Evolutionary conservation across 208 protist genomes (phyloP).

Genomic region (Porcisia deanei): DNA sequence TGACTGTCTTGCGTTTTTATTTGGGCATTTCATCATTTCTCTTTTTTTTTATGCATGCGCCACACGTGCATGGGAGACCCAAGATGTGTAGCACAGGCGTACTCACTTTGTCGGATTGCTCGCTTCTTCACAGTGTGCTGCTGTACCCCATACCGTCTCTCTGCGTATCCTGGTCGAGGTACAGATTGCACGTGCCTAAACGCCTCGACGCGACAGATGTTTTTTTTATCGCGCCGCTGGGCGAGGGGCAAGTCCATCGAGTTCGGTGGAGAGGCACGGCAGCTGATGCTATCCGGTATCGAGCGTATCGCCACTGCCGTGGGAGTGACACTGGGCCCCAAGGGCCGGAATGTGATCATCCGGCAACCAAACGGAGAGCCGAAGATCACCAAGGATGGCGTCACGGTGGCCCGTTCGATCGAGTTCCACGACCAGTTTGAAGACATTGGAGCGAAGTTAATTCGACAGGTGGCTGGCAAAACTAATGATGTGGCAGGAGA

Average conservation of each 20-base stretch:
- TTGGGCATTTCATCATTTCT: not conserved
- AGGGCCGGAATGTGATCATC: slow-evolving; percentile 99
- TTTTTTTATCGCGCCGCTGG: slow-evolving; percentile 36
- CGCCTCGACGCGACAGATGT: slow-evolving; percentile 15
- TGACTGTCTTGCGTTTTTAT: slow-evolving; percentile 3
- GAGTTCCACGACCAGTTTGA: slow-evolving; percentile 98
- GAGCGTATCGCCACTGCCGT: slow-evolving; percentile 98
- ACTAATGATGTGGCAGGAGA: slow-evolving; percentile 98
- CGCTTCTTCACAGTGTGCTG: not conserved
- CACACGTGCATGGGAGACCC: not conserved
- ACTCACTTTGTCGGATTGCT: not conserved
- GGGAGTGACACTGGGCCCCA: slow-evolving; percentile 98
- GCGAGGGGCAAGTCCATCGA: slow-evolving; percentile 93
- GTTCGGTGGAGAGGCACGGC: slow-evolving; percentile 95
- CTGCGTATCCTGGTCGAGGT: not conserved
- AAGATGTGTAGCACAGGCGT: not conserved
- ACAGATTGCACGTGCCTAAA: not conserved
- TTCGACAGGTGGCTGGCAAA: slow-evolving; percentile 96
- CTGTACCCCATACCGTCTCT: not conserved
- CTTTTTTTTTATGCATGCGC: not conserved
- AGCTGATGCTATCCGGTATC: slow-evolving; percentile 95
- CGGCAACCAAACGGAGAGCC: slow-evolving; percentile 97
- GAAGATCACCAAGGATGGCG: slow-evolving; percentile 99
- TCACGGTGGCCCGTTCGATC: slow-evolving; percentile 99
- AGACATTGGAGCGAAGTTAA: slow-evolving; percentile 98